Percentiles rank a stretch among this genome's conserved stretches.
Evolutionary conservation across 371 early-diverging fungal genomes (phyloP).

Genomic region (Mortierella sp.): DNA sequence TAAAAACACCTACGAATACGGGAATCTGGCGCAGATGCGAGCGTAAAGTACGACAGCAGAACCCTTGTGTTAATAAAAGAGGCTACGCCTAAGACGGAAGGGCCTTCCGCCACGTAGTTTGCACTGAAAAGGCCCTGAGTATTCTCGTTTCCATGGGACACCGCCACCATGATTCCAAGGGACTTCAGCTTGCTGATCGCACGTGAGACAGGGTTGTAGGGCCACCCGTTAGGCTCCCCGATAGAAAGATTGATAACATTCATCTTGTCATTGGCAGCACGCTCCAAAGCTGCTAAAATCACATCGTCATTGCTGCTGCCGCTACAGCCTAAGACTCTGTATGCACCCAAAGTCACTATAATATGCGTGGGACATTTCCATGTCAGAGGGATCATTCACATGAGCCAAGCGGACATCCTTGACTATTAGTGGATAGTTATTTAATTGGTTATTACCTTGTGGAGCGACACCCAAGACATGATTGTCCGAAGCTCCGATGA

Average conservation of each 20-base stretch:
- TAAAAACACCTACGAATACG: slow-evolving; percentile 8
- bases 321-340: slow-evolving; percentile 42
- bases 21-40: neutral
- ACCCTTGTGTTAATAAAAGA: slow-evolving; percentile 35
- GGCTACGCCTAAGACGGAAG: slow-evolving; percentile 21
- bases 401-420: no score
- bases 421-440: no score
- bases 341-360: slow-evolving; percentile 37
- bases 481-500: slow-evolving; percentile 25
- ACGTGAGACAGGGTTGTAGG: slow-evolving; percentile 17
- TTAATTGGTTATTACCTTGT: slow-evolving; percentile 18
- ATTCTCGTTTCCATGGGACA: slow-evolving; percentile 41
- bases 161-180: slow-evolving; percentile 24
- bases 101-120: slow-evolving; percentile 27
- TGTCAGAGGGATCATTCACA: neutral
- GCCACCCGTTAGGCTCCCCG: slow-evolving; percentile 54
- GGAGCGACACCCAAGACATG: slow-evolving; percentile 50
- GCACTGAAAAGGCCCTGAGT: slow-evolving; percentile 26
- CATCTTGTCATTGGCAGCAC: slow-evolving; percentile 76
- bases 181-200: slow-evolving; percentile 1
- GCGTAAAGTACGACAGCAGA: slow-evolving; percentile 14
- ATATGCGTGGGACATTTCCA: neutral
- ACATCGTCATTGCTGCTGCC: slow-evolving; percentile 72
- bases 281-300: slow-evolving; percentile 78
- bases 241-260: slow-evolving; percentile 72